Percentiles rank a stretch among this genome's conserved stretches.
Evolutionary conservation across 2,329 filamentous ascomycete genomes (phyloP).

Genomic region (Ceratocystis cubensis): DNA sequence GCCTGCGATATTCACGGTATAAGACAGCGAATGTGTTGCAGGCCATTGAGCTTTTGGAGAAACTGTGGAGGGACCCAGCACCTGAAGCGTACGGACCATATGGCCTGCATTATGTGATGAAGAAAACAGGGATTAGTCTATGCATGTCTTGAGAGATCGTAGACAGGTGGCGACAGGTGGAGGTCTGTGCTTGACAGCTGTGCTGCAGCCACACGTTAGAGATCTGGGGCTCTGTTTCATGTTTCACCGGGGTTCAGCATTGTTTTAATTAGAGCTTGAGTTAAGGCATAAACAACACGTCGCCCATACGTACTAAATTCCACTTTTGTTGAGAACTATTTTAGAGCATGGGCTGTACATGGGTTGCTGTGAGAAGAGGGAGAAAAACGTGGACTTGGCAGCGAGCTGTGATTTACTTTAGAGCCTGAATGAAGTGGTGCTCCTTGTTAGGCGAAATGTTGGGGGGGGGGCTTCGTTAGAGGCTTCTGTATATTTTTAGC

Average conservation of each 20-base stretch:
- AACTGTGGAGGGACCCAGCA: slow-evolving; percentile 19
- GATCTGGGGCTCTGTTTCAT: not conserved
- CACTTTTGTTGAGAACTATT: not conserved
- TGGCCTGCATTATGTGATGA: slow-evolving; percentile 20
- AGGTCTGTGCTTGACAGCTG: not conserved
- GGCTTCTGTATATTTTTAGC: not conserved
- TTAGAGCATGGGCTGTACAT: not conserved
- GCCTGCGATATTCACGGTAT: slow-evolving; percentile 18
- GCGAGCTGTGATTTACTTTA: too few relatives aligned
- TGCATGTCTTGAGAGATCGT: slow-evolving; percentile 17
- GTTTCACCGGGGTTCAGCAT: not conserved
- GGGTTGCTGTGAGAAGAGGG: not conserved
- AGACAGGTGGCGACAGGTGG: not conserved
- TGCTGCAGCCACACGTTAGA: not conserved
- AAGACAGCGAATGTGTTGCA: slow-evolving; percentile 21
- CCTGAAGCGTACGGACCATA: slow-evolving; percentile 21
- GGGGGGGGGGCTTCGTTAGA: not conserved
- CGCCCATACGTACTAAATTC: not conserved
- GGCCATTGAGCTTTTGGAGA: slow-evolving; percentile 20
- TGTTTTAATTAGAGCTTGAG: not conserved
- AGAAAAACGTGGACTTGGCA: not conserved
- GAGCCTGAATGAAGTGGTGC: too few relatives aligned
- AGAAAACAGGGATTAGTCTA: slow-evolving; percentile 20
- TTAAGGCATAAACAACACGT: not conserved
- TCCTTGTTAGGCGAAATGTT: too few relatives aligned